Percentiles rank a stretch among this genome's conserved stretches.
Evolutionary conservation across 1,139 yeast species (phyloP).

Genomic region (Scheffersomyces illinoinensis): DNA sequence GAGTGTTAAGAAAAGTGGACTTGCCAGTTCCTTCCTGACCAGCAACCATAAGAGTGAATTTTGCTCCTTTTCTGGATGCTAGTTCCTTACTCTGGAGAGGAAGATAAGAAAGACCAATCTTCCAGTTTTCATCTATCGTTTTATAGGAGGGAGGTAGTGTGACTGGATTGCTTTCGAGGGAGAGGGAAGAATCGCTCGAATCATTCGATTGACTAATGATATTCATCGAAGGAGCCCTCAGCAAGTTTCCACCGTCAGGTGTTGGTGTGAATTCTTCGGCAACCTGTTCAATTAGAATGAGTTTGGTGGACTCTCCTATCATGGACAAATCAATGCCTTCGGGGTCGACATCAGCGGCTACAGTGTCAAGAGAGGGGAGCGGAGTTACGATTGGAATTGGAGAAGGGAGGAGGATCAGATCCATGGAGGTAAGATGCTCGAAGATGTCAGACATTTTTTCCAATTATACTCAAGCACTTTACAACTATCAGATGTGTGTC

Average conservation of each 20-base stretch:
- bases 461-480: no score
- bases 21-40: slow-evolving; percentile 84
- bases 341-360: not conserved
- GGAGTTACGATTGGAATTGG: not conserved
- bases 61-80: slow-evolving; percentile 29
- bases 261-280: not conserved
- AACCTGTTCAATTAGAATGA: not conserved
- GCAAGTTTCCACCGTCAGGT: not conserved
- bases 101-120: slow-evolving; percentile 25
- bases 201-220: not conserved
- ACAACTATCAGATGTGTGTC: not conserved
- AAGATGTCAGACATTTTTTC: not conserved
- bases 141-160: not conserved
- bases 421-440: not conserved
- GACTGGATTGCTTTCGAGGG: not conserved
- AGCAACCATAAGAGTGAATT: slow-evolving; percentile 66
- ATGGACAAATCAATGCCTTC: not conserved
- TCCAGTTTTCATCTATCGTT: not conserved
- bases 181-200: not conserved
- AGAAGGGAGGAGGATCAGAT: not conserved
- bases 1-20: slow-evolving; percentile 70
- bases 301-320: not conserved
- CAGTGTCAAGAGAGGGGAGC: not conserved
- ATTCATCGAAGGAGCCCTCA: not conserved
- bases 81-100: slow-evolving; percentile 27